These are phyloP conservation scores for Alopecurus myosuroides DNA, from an alignment of 176 grass and related monocot species.

Conservation along the genomic window DNA sequence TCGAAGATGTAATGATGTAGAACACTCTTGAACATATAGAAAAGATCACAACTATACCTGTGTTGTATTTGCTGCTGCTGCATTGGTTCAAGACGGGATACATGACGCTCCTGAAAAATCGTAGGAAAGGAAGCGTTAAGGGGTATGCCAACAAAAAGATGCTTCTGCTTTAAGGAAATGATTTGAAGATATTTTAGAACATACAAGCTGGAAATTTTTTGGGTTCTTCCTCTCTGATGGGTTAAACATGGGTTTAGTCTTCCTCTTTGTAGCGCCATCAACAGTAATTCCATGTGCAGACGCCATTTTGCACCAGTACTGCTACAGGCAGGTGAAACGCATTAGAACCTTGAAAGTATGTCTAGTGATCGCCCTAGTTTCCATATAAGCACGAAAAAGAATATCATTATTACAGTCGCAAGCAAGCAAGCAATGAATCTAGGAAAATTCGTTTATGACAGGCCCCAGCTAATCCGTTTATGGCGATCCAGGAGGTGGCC, in stretches of 20 bases:
- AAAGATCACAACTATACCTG: slow-evolving; percentile 15
- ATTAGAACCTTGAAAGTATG: slow-evolving; percentile 4
- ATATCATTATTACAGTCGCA: not conserved
- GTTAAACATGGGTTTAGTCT: slow-evolving; percentile 24
- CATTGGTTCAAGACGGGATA: slow-evolving; percentile 36
- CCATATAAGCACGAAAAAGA: not conserved
- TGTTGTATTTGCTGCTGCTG: slow-evolving; percentile 43
- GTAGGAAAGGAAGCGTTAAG: not conserved
- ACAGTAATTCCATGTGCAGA: not conserved
- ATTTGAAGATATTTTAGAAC: not conserved
- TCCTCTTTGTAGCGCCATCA: slow-evolving; percentile 30
- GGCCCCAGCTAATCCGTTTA: not conserved
- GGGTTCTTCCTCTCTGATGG: slow-evolving; percentile 47
- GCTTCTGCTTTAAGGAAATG: not conserved
- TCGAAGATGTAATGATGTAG: not conserved
- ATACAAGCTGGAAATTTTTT: slow-evolving; percentile 40
- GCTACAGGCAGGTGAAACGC: not conserved
- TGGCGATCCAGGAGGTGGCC: not conserved
- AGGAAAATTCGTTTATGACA: no score
- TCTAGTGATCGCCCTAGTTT: not conserved
- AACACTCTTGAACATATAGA: not conserved
- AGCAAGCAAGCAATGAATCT: not conserved
- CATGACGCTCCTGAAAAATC: slow-evolving; percentile 40
- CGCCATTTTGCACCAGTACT: slow-evolving; percentile 49
- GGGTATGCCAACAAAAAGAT: not conserved